Evolutionary conservation across 2,329 filamentous ascomycete genomes (phyloP).

Genomic region (Leptographium lundbergii): DNA sequence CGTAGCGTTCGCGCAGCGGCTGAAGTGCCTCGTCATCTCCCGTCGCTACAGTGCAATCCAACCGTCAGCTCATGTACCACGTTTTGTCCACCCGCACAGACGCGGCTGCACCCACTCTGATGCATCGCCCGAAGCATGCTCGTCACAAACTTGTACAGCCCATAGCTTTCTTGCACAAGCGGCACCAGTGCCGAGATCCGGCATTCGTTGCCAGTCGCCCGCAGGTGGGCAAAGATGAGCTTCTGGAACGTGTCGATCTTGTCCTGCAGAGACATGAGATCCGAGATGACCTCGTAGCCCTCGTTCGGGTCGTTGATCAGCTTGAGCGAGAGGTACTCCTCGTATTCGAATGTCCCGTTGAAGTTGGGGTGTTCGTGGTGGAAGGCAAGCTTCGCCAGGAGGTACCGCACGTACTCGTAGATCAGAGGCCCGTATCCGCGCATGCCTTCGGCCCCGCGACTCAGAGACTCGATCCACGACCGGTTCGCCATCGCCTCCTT

Average conservation of each 20-base stretch:
- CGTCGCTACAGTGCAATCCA: slow-evolving; percentile 45
- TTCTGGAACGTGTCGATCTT: slow-evolving; percentile 99
- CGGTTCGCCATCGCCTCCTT: slow-evolving; percentile 82
- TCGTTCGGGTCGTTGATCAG: slow-evolving; percentile 98
- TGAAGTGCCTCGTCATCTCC: slow-evolving; percentile 88
- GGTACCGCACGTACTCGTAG: slow-evolving; percentile 90
- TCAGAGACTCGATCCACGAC: slow-evolving; percentile 85
- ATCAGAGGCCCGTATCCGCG: slow-evolving; percentile 88
- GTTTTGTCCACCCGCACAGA: too few species aligned
- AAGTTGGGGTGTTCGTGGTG: slow-evolving; percentile 95
- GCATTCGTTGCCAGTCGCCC: slow-evolving; percentile 83
- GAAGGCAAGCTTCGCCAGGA: slow-evolving; percentile 90
- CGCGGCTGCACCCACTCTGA: slow-evolving; percentile 49
- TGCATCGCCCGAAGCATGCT: slow-evolving; percentile 99
- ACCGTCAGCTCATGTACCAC: background rate
- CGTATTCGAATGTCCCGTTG: slow-evolving; percentile 97
- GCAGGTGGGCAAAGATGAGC: slow-evolving; percentile 94
- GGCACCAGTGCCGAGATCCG: slow-evolving; percentile 88
- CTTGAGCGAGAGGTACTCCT: slow-evolving; percentile 96
- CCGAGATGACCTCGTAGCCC: slow-evolving; percentile 90
- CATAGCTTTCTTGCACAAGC: slow-evolving; percentile 93
- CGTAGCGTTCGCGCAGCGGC: slow-evolving; percentile 76
- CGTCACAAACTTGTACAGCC: slow-evolving; percentile 98
- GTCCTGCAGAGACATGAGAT: slow-evolving; percentile 92
- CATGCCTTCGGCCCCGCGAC: slow-evolving; percentile 75